Percentiles rank a stretch among this genome's conserved stretches.
These are phyloP conservation scores for Ophiocordyceps camponoti-leonardi DNA, from an alignment of 2,329 filamentous ascomycete genomes.

Conservation along the genomic window DNA sequence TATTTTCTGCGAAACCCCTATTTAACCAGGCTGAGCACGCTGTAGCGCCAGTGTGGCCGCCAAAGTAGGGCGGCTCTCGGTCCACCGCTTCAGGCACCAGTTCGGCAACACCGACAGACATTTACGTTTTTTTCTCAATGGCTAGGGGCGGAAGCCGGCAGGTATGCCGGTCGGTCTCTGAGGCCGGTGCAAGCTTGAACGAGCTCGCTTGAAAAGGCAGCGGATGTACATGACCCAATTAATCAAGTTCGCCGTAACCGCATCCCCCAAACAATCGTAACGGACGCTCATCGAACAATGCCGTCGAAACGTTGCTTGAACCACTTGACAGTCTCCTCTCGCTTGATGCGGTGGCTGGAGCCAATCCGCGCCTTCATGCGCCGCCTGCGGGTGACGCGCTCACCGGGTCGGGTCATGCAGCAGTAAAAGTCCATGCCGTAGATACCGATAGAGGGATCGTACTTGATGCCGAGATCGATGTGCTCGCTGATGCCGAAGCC, in stretches of 20 bases:
- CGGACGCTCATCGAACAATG: constrained; percentile 76
- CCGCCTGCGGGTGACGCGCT: constrained; percentile 91
- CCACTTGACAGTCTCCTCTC: constrained; percentile 94
- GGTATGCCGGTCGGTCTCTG: constrained; percentile 53
- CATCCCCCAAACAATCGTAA: constrained; percentile 15
- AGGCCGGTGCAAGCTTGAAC: constrained; percentile 29
- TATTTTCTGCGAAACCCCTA: not conserved
- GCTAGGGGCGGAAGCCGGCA: constrained; percentile 40
- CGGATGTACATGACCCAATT: constrained; percentile 22
- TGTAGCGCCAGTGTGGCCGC: not conserved
- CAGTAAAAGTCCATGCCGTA: constrained; percentile 99
- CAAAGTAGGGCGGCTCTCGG: not conserved
- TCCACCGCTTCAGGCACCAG: not conserved
- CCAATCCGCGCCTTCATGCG: constrained; percentile 78
- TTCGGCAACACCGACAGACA: not conserved
- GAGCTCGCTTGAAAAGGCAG: constrained; percentile 30
- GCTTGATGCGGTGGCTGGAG: constrained; percentile 80
- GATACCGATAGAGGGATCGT: constrained; percentile 95
- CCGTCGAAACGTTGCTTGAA: constrained; percentile 85
- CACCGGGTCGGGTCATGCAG: constrained; percentile 99
- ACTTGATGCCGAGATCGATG: constrained; percentile 99
- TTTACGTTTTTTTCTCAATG: constrained; percentile 19
- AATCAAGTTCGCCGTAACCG: constrained; percentile 23
- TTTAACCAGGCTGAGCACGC: not conserved
- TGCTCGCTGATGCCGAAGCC: constrained; percentile 99